Evolutionary conservation across 129 eudicot genomes (phyloP), one percentile per base, ranked within the genome.

Genomic region (Apium graveolens): DNA sequence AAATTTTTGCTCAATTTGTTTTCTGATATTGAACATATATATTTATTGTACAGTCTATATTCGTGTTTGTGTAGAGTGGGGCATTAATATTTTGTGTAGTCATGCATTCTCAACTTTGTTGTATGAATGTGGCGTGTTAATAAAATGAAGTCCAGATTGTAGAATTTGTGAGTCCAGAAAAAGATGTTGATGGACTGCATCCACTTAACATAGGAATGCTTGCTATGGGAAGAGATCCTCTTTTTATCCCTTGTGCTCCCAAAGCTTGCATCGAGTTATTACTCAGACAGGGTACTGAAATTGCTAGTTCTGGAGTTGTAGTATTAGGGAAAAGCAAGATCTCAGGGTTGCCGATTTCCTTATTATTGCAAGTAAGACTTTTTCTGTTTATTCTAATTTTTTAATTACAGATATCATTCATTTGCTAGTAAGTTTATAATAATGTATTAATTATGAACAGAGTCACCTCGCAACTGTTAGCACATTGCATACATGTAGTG

Each of bases 241-340:
- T 90, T 31, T 90, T 92, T 75, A 82, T 88, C 60, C 97, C 97
- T 71, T 92, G 93, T 80, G 90, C 96, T 24, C 84, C 97, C 53
- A 82, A 81, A 75, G 96, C 86, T 38, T 90, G 97, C 77, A 69
- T 92, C 18, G 97, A 92, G 86, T 73, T 92, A 76, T 86, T 92
- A 44, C 87, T 85, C 21, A 86, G 94, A 32, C 84, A 73, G 32
- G 87, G 82, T 73, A 77, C 88, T 66, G 86, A 88, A 49, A 88
- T 92, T 57, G 37, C 45, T 31, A 93, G 93, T 48, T 90, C 88
- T 81, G 86, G 78, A 63, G 97, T 85, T 42, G 97, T 82, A 24
- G 96, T 92, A 73, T 84, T 92, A 65, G 96, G 97, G 53, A 86
- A 86, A 83, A 85, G 96, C 78, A 86, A 85, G 80, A 86, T 91